Percentiles rank a stretch among this genome's conserved stretches.
These are phyloP conservation scores for Saccharomyces pastorianus DNA, from an alignment of 1,139 yeast species.

Conservation along the genomic window DNA sequence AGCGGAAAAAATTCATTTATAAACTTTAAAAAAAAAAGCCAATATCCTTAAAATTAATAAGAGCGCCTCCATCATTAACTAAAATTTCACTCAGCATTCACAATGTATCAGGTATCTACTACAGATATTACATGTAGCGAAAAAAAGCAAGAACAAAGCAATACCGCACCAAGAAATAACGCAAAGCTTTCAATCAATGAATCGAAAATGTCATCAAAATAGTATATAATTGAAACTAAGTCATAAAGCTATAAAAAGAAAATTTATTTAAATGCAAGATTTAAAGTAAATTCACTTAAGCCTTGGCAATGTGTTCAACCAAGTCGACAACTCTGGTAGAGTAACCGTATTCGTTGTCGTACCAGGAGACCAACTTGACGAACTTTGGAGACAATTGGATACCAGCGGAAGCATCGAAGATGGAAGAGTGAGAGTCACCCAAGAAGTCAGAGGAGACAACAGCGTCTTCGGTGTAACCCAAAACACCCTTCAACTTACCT, in stretches of 20 bases:
- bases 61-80: too few relatives aligned
- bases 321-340: conserved; percentile 86
- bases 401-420: conserved; percentile 76
- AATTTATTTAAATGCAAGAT: not conserved
- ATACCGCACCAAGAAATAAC: not conserved
- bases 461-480: conserved; percentile 80
- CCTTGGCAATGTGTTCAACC: conserved; percentile 40
- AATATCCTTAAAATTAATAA: too few relatives aligned
- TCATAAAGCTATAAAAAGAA: conserved; percentile 5
- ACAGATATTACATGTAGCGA: too few relatives aligned
- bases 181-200: not conserved
- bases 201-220: not conserved
- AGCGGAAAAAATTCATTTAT: too few relatives aligned
- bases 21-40: too few relatives aligned
- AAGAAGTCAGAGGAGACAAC: conserved; percentile 82
- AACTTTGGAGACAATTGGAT: conserved; percentile 76
- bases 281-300: conserved; percentile 2
- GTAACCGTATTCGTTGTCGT: conserved; percentile 86
- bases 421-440: conserved; percentile 66
- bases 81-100: too few relatives aligned
- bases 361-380: conserved; percentile 81
- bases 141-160: not conserved
- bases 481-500: conserved; percentile 63
- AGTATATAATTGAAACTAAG: not conserved
- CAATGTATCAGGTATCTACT: too few relatives aligned